Conservation (phyloP, 192 early-diverging fungal genomes). For the Lobosporangium transversale region DNA sequence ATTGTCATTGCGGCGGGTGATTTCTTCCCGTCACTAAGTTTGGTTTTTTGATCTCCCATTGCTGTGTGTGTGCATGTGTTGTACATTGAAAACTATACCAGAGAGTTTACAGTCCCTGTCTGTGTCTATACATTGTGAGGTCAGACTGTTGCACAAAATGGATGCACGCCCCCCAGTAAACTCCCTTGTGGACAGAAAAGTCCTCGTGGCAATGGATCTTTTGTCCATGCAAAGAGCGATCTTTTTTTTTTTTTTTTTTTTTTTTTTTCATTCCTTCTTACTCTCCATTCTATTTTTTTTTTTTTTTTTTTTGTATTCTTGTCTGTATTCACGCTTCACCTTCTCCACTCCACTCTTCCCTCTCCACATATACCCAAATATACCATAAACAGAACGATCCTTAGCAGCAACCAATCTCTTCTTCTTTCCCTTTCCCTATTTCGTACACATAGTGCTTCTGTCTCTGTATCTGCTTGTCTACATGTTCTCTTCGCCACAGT, state of each 20-base stretch:
- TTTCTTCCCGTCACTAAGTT: background rate
- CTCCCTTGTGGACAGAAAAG: too few species aligned
- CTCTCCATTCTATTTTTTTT: background rate
- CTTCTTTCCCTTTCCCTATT: background rate
- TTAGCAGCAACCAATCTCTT: too few species aligned
- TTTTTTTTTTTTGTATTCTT: background rate
- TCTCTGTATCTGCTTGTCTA: background rate
- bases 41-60: background rate
- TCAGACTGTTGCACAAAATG: conserved; percentile 11
- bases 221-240: too few species aligned
- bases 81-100: background rate
- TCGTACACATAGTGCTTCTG: too few species aligned
- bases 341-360: background rate
- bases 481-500: background rate
- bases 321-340: conserved; percentile 1
- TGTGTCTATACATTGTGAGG: conserved; percentile 2
- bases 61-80: background rate
- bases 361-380: background rate
- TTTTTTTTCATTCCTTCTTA: background rate
- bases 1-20: too few species aligned
- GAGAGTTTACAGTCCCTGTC: too few species aligned
- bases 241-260: background rate
- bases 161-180: too few species aligned
- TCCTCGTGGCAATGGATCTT: conserved; percentile 13
- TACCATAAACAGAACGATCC: background rate